Conservation (phyloP, 805 yeast genomes). For the Kuraishia hungarica region DNA sequence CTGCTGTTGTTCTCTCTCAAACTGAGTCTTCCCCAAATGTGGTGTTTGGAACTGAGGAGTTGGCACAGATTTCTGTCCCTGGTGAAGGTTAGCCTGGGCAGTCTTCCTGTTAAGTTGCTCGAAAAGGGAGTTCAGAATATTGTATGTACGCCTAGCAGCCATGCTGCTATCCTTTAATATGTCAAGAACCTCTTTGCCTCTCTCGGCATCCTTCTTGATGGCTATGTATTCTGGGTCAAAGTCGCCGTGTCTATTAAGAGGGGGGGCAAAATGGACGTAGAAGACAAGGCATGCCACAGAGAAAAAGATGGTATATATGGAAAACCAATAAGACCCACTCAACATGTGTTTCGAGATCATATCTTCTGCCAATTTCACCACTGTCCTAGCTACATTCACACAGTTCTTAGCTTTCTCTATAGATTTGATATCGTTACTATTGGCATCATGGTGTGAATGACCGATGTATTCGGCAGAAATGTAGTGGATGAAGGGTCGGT, state of each 20-base stretch:
- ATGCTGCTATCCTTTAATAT: conserved; percentile 62
- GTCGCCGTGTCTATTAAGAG: conserved; percentile 23
- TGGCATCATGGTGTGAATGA: conserved; percentile 7
- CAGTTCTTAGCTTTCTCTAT: conserved; percentile 74
- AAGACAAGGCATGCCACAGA: conserved; percentile 82
- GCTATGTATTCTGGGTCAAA: conserved; percentile 43
- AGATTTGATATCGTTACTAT: conserved; percentile 45
- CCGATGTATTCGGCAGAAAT: conserved; percentile 45
- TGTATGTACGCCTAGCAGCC: conserved; percentile 76
- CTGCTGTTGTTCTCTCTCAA: conserved; percentile 12
- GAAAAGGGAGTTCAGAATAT: conserved; percentile 69
- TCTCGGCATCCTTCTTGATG: conserved; percentile 68
- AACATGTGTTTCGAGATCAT: conserved; percentile 66
- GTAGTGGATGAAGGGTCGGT: conserved; percentile 84
- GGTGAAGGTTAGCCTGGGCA: conserved; percentile 30
- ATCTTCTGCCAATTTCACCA: conserved; percentile 71
- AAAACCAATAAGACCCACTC: conserved; percentile 86
- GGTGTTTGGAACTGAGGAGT: conserved; percentile 15
- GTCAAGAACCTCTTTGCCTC: conserved; percentile 69
- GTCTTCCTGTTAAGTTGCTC: conserved; percentile 72
- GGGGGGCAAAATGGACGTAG: conserved; percentile 52
- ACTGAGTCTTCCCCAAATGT: conserved; percentile 17
- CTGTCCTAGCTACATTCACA: conserved; percentile 75
- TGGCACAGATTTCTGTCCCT: neutral
- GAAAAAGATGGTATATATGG: conserved; percentile 82